Base-by-base conservation (phyloP, 805 yeast genomes). In the Scheffersomyces coipomensis region DNA sequence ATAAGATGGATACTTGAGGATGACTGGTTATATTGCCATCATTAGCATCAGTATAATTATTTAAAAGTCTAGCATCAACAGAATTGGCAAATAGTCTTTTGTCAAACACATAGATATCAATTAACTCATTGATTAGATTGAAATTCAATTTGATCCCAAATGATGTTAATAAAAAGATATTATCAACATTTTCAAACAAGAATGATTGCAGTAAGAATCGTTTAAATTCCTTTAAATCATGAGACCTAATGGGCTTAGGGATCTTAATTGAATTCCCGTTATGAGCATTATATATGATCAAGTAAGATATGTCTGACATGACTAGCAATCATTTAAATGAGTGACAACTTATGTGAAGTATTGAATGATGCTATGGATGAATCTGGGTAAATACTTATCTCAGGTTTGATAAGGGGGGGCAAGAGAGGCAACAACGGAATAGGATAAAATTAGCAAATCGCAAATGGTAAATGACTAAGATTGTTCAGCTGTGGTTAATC, bases 91-190 rank as follows among this genome's bases (percentile, higher is more conserved):
- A 83, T 33, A 78, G 59, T 33, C 79, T 69, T 54, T 83, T 76
- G 55, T 85, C 88, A 58, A 72, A 84, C 1, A 78, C 79, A 55
- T 74, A 83, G 3, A 83, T 64, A 42, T 81, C 85, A 37, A 64
- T 66, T 22, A 74, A 56, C 42, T 78, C 82, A 46, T 76, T 65
- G 33, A 70, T 66, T 70, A 68, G 71, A 51, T 68, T 70, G 54
- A 66, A 75, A 55, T 76, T 79, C 45, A 85, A 64, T 49, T 76
- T 79, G 33, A 78, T 71, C 0, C 90, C 90, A 55, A 75, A 81
- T 1, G 88, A 78, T 2, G 88, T 73, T 27, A 85, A 58, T 11
- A 85, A 61, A 46, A 84, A 68, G n/a, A 68, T 46, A 43, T 65
- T 55, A 12, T 62, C 71, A 1, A 37, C 38, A 31, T 46, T 46